Percentiles rank a stretch among this genome's conserved stretches.
phyloP scores from a whole-genome alignment of 2,329 filamentous ascomycete genomes.

The Lecanicillium sp. region DNA sequence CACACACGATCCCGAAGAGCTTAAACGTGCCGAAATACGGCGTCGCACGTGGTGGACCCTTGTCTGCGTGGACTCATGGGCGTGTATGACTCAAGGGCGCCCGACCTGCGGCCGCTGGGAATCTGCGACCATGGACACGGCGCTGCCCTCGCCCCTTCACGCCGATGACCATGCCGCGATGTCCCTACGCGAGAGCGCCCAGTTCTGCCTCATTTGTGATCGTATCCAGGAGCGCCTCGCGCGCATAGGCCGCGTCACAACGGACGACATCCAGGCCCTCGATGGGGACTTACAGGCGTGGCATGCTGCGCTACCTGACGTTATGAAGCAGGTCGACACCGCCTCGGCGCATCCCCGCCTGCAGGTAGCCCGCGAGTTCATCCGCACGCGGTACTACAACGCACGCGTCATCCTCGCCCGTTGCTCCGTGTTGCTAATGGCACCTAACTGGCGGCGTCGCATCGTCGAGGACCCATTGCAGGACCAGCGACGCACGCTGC shows the following conservation, averaged over 20 bases:
- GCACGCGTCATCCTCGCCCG: constrained; percentile 22
- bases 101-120: constrained; percentile 37
- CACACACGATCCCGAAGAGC: constrained; percentile 37
- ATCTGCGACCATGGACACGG: constrained; percentile 25
- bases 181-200: constrained; percentile 22
- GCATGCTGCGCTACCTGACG: constrained; percentile 20
- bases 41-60: constrained; percentile 69
- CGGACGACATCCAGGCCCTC: constrained; percentile 22
- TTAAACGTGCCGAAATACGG: constrained; percentile 43
- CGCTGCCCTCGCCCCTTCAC: constrained; percentile 18
- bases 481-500: constrained; percentile 20
- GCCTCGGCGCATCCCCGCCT: constrained; percentile 20
- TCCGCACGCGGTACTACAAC: constrained; percentile 26
- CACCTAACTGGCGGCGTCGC: constrained; percentile 18
- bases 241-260: constrained; percentile 20
- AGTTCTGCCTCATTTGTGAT: constrained; percentile 26
- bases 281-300: constrained; percentile 24
- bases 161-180: constrained; percentile 22
- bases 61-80: constrained; percentile 70
- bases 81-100: constrained; percentile 62
- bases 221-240: constrained; percentile 26
- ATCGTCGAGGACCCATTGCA: constrained; percentile 14
- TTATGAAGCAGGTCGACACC: constrained; percentile 19
- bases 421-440: constrained; percentile 20
- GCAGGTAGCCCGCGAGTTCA: constrained; percentile 23